phyloP scores from a whole-genome alignment of 2,329 filamentous ascomycete species.

The Aspergillus luchuensis region DNA sequence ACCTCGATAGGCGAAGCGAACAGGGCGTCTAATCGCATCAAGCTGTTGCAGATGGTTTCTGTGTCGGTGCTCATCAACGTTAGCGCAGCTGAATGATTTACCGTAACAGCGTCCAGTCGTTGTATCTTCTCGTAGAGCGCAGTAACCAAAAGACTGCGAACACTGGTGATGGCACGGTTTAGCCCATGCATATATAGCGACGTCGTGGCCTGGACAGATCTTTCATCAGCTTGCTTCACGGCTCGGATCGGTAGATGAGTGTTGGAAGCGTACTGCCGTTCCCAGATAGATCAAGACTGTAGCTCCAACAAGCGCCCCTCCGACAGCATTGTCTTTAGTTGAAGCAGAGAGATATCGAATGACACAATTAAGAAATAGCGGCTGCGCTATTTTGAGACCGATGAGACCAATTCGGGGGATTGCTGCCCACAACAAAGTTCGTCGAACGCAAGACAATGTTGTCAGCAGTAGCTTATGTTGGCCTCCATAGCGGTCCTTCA shows the following conservation, averaged over 20 bases:
- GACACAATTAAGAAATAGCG: background rate
- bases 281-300: background rate
- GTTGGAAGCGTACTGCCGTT: background rate
- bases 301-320: background rate
- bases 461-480: background rate
- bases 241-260: background rate
- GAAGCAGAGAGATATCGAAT: background rate
- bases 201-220: background rate
- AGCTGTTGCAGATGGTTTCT: background rate
- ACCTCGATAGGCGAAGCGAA: background rate
- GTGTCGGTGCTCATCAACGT: background rate
- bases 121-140: background rate
- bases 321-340: background rate
- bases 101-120: background rate
- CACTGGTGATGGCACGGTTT: background rate
- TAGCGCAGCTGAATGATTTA: background rate
- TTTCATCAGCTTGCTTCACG: background rate
- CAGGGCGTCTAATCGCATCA: background rate
- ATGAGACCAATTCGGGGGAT: background rate
- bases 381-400: background rate
- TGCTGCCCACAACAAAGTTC: background rate
- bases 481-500: background rate
- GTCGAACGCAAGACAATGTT: background rate
- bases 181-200: background rate
- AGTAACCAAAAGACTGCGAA: background rate